Percentiles rank a stretch among this genome's conserved stretches.
Conservation (phyloP, 2,329 filamentous ascomycete genomes). For the Lachnellula subtilissima region DNA sequence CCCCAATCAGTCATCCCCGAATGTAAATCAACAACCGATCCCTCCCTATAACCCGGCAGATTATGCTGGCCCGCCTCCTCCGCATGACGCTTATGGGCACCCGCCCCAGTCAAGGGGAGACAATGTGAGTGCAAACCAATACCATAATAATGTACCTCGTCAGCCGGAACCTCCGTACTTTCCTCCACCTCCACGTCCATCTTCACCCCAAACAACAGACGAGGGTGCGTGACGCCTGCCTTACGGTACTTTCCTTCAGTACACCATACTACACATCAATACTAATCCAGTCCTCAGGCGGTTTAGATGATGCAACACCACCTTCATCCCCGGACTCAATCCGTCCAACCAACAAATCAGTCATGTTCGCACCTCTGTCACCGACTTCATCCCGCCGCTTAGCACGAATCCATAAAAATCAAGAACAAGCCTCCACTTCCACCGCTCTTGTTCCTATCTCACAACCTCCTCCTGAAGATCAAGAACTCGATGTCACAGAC, state of each 20-base stretch:
- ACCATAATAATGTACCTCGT: slow-evolving; percentile 12
- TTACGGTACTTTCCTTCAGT: slow-evolving; percentile 1
- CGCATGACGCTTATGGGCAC: slow-evolving; percentile 22
- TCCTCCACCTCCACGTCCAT: slow-evolving; percentile 24
- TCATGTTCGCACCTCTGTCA: slow-evolving; percentile 30
- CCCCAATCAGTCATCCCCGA: slow-evolving; percentile 22
- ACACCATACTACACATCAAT: not conserved
- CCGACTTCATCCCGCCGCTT: slow-evolving; percentile 25
- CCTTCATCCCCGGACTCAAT: slow-evolving; percentile 10
- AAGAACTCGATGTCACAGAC: not conserved
- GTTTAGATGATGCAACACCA: slow-evolving; percentile 15
- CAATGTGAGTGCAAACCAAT: slow-evolving; percentile 31
- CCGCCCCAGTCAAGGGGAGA: slow-evolving; percentile 21
- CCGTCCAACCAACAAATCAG: slow-evolving; percentile 23
- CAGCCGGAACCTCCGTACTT: slow-evolving; percentile 21
- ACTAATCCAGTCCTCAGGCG: not conserved
- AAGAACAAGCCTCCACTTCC: not conserved
- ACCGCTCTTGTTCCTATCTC: not conserved
- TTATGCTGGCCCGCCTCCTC: slow-evolving; percentile 20
- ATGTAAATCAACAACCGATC: slow-evolving; percentile 22
- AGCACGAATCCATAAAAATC: slow-evolving; percentile 13
- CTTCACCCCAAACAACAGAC: slow-evolving; percentile 21
- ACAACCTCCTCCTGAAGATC: not conserved
- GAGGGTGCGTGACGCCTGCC: slow-evolving; percentile 24
- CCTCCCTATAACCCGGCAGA: slow-evolving; percentile 31